phyloP scores from a whole-genome alignment of 208 protist species.

The Leishmania braziliensis region DNA sequence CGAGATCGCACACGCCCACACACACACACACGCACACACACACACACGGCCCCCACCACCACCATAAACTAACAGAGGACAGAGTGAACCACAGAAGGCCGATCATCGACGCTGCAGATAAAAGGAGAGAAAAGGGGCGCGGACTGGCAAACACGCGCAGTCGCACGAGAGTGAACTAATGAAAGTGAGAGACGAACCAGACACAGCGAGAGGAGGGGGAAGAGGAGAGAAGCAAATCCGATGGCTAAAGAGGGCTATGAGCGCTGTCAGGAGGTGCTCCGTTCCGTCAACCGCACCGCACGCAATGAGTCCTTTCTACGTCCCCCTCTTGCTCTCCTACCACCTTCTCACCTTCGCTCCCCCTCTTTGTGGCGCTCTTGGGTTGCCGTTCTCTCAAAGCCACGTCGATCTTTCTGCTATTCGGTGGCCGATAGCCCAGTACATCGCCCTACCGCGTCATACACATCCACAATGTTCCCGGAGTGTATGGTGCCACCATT shows the following conservation, averaged over 20 bases:
- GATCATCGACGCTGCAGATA: background rate
- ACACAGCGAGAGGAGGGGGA: background rate
- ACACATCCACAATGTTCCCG: slow-evolving; percentile 63
- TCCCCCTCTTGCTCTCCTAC: background rate
- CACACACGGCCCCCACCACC: no score
- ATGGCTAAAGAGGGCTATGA: background rate
- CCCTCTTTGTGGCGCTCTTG: background rate
- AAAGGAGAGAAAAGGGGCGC: background rate
- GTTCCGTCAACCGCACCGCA: background rate
- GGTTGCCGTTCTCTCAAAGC: background rate
- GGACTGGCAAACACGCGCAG: background rate
- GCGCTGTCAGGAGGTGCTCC: background rate
- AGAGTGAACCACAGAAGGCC: background rate
- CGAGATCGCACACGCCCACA: background rate
- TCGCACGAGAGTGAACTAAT: background rate
- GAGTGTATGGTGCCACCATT: slow-evolving; percentile 50
- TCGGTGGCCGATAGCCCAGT: slow-evolving; percentile 12
- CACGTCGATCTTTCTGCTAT: background rate
- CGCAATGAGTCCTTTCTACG: background rate
- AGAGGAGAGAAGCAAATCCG: background rate
- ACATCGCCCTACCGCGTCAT: slow-evolving; percentile 58
- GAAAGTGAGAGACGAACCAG: background rate
- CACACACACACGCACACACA: background rate
- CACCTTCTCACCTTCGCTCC: background rate
- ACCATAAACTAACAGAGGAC: background rate